phyloP scores from a whole-genome alignment of 2,329 filamentous ascomycete species.

The Exophiala aquamarina region DNA sequence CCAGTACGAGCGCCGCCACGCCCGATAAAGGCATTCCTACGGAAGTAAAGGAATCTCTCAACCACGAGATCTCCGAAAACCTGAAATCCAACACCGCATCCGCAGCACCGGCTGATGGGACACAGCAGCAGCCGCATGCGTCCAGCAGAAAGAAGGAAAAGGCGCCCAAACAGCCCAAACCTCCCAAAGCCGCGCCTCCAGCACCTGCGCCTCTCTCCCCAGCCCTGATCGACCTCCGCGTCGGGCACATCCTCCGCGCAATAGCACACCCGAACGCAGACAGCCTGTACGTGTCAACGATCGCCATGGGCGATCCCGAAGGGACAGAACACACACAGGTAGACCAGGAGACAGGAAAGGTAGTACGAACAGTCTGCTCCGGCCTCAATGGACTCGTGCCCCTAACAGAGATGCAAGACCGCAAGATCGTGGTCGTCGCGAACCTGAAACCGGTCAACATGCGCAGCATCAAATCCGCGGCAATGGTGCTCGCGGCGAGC shows the following conservation, averaged over 20 bases:
- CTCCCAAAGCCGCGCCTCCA: conserved; percentile 68
- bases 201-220: conserved; percentile 77
- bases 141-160: conserved; percentile 66
- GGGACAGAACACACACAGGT: conserved; percentile 79
- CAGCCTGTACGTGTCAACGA: conserved; percentile 91
- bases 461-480: conserved; percentile 77
- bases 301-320: conserved; percentile 85
- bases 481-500: conserved; percentile 95
- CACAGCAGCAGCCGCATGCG: conserved; percentile 44
- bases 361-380: conserved; percentile 93
- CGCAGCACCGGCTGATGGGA: conserved; percentile 19
- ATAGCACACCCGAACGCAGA: conserved; percentile 96
- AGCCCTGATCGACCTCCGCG: conserved; percentile 85
- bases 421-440: conserved; percentile 92
- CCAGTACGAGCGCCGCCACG: neutral
- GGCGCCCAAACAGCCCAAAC: conserved; percentile 87
- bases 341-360: conserved; percentile 81
- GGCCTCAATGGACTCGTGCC: conserved; percentile 91
- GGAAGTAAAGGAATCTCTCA: conserved; percentile 30
- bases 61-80: conserved; percentile 32
- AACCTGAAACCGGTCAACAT: conserved; percentile 99
- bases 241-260: conserved; percentile 96
- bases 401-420: conserved; percentile 92
- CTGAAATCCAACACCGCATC: conserved; percentile 23
- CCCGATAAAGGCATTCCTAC: conserved; percentile 12